phyloP scores from a whole-genome alignment of 495 filamentous ascomycete species.

The Aspergillus campestris region DNA sequence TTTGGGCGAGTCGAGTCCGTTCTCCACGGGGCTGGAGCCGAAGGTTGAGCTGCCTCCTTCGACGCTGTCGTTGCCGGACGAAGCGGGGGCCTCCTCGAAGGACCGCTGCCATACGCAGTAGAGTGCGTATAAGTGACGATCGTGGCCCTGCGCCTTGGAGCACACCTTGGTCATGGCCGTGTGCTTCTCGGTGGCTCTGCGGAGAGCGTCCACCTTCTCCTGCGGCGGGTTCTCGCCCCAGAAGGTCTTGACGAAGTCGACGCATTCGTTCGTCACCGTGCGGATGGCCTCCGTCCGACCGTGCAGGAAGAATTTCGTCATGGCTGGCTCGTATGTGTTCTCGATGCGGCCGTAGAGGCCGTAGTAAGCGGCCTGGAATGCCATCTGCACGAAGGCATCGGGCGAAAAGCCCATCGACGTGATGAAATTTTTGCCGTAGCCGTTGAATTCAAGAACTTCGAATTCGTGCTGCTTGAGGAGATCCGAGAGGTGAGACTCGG shows the following conservation, averaged over 20 bases:
- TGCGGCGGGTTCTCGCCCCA: slow-evolving; percentile 83
- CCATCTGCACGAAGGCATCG: slow-evolving; percentile 98
- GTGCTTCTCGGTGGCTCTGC: slow-evolving; percentile 76
- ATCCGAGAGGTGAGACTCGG: slow-evolving; percentile 89
- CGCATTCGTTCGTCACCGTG: slow-evolving; percentile 69
- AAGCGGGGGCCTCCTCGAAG: slow-evolving; percentile 59
- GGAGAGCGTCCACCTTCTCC: slow-evolving; percentile 75
- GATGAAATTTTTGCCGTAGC: slow-evolving; percentile 96
- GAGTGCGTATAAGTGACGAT: slow-evolving; percentile 87
- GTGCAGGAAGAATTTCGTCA: slow-evolving; percentile 92
- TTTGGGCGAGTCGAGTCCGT: slow-evolving; percentile 45
- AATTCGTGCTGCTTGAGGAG: slow-evolving; percentile 97
- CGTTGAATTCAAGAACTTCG: slow-evolving; percentile 76
- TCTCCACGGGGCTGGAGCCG: slow-evolving; percentile 44
- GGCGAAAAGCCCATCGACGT: slow-evolving; percentile 95
- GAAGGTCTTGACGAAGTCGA: slow-evolving; percentile 86
- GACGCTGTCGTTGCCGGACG: slow-evolving; percentile 39
- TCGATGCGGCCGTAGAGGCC: slow-evolving; percentile 91
- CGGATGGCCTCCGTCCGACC: slow-evolving; percentile 92
- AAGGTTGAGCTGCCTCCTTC: slow-evolving; percentile 50
- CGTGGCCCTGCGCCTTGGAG: slow-evolving; percentile 85
- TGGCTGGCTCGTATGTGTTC: slow-evolving; percentile 94
- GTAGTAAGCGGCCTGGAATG: slow-evolving; percentile 97
- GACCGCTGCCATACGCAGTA: slow-evolving; percentile 92
- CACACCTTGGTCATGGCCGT: slow-evolving; percentile 74